A percentile compares a stretch with the other conserved stretches of the same genome.
phyloP scores from a whole-genome alignment of 257 asterid species.

The Solanum phureja region DNA sequence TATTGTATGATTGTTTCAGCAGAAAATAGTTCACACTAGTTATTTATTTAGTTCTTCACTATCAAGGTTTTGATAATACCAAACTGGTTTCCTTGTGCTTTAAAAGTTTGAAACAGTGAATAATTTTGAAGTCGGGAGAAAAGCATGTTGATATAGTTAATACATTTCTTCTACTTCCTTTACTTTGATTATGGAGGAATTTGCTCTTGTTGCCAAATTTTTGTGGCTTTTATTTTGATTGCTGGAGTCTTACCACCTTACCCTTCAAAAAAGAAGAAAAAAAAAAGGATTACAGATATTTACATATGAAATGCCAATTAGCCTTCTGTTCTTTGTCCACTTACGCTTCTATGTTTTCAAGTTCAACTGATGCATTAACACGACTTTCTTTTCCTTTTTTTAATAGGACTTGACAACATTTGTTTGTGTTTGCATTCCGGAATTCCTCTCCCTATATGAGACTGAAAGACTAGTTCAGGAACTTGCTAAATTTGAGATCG shows the following conservation, averaged over 20 bases:
- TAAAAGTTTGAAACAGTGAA: not conserved
- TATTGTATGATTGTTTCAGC: not conserved
- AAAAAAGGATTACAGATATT: not conserved
- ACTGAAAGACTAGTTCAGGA: conserved; percentile 95
- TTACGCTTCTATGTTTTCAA: not conserved
- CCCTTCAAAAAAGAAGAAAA: not conserved
- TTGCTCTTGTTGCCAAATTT: not conserved
- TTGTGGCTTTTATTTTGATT: not conserved
- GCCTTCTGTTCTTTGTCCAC: not conserved
- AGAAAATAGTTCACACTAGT: not conserved
- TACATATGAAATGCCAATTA: not conserved
- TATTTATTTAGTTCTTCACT: not conserved
- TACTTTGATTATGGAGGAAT: not conserved
- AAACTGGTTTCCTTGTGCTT: not conserved
- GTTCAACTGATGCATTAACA: not conserved
- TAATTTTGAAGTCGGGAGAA: not conserved
- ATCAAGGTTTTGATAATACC: not conserved
- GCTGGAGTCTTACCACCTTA: not conserved
- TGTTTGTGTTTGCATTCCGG: conserved; percentile 92
- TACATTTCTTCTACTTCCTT: not conserved
- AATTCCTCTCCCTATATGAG: conserved; percentile 90
- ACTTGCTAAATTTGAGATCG: conserved; percentile 90
- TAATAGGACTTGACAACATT: conserved; percentile 87
- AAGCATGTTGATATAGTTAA: not conserved
- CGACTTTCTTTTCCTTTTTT: not conserved